Evolutionary conservation across 495 filamentous ascomycete species (phyloP).

Genomic region (Talaromyces wortmannii): DNA sequence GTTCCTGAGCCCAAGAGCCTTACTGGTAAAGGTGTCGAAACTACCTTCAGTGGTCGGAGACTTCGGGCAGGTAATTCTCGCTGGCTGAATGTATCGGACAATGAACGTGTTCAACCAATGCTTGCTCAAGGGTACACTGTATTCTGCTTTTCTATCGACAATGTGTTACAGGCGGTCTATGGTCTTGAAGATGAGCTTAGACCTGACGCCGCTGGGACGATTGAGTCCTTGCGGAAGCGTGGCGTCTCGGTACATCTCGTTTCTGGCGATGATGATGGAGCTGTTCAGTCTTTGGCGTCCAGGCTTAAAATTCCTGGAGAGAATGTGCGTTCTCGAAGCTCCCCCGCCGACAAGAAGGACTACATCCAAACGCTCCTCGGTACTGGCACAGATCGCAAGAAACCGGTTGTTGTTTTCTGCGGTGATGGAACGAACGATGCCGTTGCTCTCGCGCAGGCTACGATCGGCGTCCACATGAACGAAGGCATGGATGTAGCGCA

Average conservation of each 20-base stretch:
- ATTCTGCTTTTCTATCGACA: constrained; percentile 55
- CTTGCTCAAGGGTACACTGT: constrained; percentile 44
- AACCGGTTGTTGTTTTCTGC: constrained; percentile 53
- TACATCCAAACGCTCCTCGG: constrained; percentile 45
- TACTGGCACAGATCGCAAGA: constrained; percentile 1
- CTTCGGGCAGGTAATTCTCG: constrained; percentile 57
- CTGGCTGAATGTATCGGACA: constrained; percentile 43
- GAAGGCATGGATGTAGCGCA: constrained; percentile 56
- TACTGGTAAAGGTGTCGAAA: constrained; percentile 45
- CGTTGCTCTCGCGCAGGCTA: constrained; percentile 63
- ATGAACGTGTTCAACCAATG: constrained; percentile 33
- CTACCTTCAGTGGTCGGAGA: constrained; percentile 13
- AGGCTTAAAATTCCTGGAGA: constrained; percentile 42
- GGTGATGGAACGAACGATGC: constrained; percentile 84
- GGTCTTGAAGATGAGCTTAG: constrained; percentile 56
- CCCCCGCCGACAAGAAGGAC: constrained; percentile 54
- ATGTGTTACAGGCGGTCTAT: constrained; percentile 45
- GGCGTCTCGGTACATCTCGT: constrained; percentile 55
- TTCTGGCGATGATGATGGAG: constrained; percentile 60
- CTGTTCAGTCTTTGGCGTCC: constrained; percentile 48
- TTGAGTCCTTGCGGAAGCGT: constrained; percentile 46
- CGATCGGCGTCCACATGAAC: constrained; percentile 65
- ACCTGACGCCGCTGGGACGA: constrained; percentile 40
- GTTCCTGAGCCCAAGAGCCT: constrained; percentile 39
- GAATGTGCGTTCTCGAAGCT: constrained; percentile 43